These are phyloP conservation scores for Priceomyces medius DNA, from an alignment of 805 yeast species.

Conservation along the genomic window DNA sequence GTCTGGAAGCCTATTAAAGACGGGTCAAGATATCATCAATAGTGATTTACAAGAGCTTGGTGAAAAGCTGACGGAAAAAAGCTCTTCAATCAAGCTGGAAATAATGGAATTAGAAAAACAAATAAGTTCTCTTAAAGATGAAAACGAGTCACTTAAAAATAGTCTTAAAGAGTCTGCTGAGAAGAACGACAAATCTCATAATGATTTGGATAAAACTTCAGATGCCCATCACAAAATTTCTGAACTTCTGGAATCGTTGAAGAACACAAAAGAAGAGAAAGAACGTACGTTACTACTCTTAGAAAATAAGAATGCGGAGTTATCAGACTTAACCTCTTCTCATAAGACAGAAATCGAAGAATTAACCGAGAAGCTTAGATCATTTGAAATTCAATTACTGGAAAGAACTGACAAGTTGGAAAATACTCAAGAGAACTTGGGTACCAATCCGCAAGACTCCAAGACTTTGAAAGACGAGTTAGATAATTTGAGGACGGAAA, in stretches of 20 bases:
- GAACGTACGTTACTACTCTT: not conserved
- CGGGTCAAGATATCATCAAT: conserved; percentile 8
- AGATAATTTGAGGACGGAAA: conserved; percentile 9
- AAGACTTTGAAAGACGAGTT: conserved; percentile 9
- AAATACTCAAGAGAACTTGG: not conserved
- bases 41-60: conserved; percentile 10
- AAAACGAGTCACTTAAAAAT: not conserved
- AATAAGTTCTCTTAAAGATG: not conserved
- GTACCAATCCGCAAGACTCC: not conserved
- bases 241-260: not conserved
- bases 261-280: not conserved
- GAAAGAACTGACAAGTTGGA: conserved; percentile 8
- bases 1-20: conserved; percentile 2
- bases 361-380: conserved; percentile 5
- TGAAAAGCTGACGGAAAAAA: conserved; percentile 1
- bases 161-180: not conserved
- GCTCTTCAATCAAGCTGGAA: not conserved
- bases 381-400: conserved; percentile 12
- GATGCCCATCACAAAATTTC: too few species aligned
- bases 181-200: too few species aligned
- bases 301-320: conserved; percentile 1
- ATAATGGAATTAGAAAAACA: not conserved
- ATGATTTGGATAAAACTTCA: too few species aligned
- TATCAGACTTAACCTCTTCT: not conserved
- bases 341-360: not conserved